Base-by-base conservation (phyloP, 2,329 filamentous ascomycete species). In the Periconia sp. region DNA sequence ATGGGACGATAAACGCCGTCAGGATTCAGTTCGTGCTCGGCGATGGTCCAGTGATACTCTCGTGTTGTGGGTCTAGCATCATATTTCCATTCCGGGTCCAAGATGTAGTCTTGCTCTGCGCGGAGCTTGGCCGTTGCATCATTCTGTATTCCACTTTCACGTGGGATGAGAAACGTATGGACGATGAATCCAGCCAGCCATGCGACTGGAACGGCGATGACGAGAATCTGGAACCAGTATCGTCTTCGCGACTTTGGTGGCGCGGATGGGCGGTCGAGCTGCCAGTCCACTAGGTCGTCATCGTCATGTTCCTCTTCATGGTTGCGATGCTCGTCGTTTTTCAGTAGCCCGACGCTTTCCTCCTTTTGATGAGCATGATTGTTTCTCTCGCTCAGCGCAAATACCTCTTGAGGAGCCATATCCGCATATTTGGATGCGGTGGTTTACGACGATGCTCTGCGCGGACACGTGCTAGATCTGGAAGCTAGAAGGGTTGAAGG, bases 11-110 rank as follows among this genome's bases (percentile, higher is more conserved):
- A 74, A 14, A 77, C 64, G 10, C 74, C 86, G 61, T 89, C 68
- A 0, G 86, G 86, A 49, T 85, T 86, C 41, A 83, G 77, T 0
- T 77, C 74, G 31, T 81, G 81, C 55, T 88, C 83, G 10, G 74
- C 67, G 30, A 90, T 81, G 0, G 75, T 81, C 85, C 85, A 89
- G 55, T 80, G 73, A 62, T 85, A 86, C 57, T 83, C 79, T 60
- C 86, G 79, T 2, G 76, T 78, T 15, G 76, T 78, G 0, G 81
- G 77, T 2, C 76, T 59, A 0, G 81, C 79, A 17, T 74, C 44
- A 55, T 79, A 78, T 54, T 87, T 71, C 87, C 87, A 90, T 1
- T 73, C 59, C 0, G 77, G 65, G 47, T 82, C 75, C 15, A 90
- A 75, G 3, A 85, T 68, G 55, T 90, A 76, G 47, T 67, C 65